Evolutionary conservation across 306 rosid species (phyloP).

Genomic region (Myrica gale): DNA sequence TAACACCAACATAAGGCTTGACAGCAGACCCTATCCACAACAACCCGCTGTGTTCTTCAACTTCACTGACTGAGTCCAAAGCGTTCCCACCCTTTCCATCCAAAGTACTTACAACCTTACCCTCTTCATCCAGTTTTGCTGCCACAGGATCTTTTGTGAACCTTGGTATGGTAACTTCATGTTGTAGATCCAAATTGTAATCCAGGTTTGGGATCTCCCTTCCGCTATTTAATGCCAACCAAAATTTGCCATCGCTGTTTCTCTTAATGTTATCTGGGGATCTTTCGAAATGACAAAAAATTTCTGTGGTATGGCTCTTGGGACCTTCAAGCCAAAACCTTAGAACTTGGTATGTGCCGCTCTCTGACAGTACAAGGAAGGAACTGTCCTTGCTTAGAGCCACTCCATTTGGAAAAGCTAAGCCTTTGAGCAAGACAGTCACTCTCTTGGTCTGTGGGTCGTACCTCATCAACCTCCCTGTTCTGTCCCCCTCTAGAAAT

Average conservation of each 20-base stretch:
- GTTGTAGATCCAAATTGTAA: neutral
- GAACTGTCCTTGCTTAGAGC: constrained; percentile 56
- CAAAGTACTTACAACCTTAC: constrained; percentile 34
- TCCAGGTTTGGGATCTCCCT: constrained; percentile 22
- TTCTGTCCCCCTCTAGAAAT: constrained; percentile 42
- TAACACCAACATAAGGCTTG: constrained; percentile 40
- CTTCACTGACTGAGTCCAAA: constrained; percentile 53
- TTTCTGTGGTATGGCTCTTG: constrained; percentile 3
- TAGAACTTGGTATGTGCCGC: constrained; percentile 19
- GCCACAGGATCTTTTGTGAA: constrained; percentile 44
- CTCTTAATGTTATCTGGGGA: constrained; percentile 62
- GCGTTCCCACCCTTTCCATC: constrained; percentile 41
- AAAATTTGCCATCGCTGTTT: constrained; percentile 39
- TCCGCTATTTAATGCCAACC: constrained; percentile 49
- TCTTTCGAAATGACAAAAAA: constrained; percentile 36
- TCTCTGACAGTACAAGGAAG: constrained; percentile 45
- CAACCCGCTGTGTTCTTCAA: constrained; percentile 40
- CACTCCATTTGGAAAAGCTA: constrained; percentile 63
- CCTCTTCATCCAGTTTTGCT: constrained; percentile 38
- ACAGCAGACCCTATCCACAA: constrained; percentile 60
- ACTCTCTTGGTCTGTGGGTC: constrained; percentile 40
- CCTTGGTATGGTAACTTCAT: neutral
- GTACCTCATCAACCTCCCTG: constrained; percentile 54
- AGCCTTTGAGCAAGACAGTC: constrained; percentile 36
- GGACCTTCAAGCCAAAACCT: constrained; percentile 40